A percentile compares a stretch with the other conserved stretches of the same genome.
phyloP scores from a whole-genome alignment of 345 rosid genomes.

The Hirschfeldia incana region DNA sequence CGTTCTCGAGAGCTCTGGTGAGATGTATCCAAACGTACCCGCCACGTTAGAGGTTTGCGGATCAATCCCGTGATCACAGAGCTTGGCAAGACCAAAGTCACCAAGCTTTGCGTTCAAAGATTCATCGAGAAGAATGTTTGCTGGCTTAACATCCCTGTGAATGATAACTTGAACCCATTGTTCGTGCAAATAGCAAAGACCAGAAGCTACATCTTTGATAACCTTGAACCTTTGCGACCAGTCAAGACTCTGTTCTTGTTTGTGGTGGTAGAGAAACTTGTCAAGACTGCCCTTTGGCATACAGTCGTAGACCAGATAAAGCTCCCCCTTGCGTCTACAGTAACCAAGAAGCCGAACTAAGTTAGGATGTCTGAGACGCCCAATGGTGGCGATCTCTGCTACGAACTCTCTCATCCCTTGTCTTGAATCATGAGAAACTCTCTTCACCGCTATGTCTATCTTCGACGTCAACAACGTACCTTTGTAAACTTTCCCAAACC shows the following conservation, averaged over 20 bases:
- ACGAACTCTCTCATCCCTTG: slow-evolving; percentile 55
- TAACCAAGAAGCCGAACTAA: slow-evolving; percentile 50
- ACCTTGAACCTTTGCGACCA: slow-evolving; percentile 47
- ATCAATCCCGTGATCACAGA: slow-evolving; percentile 44
- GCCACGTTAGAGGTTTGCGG: slow-evolving; percentile 46
- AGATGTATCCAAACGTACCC: slow-evolving; percentile 53
- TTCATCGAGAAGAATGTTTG: slow-evolving; percentile 46
- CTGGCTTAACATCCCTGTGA: slow-evolving; percentile 49
- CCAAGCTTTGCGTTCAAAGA: slow-evolving; percentile 45
- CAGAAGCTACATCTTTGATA: slow-evolving; percentile 44
- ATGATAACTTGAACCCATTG: slow-evolving; percentile 50
- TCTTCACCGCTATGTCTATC: slow-evolving; percentile 47
- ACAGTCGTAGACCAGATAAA: slow-evolving; percentile 46
- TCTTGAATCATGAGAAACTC: slow-evolving; percentile 44
- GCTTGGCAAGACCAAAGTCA: slow-evolving; percentile 54
- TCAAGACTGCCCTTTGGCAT: slow-evolving; percentile 51
- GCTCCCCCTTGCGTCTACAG: slow-evolving; percentile 42
- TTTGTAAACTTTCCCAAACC: slow-evolving; percentile 53
- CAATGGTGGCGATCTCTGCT: slow-evolving; percentile 46
- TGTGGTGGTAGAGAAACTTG: slow-evolving; percentile 33
- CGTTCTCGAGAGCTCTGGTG: slow-evolving; percentile 41
- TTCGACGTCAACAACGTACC: slow-evolving; percentile 40
- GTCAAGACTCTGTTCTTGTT: slow-evolving; percentile 26
- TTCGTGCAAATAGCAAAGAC: slow-evolving; percentile 48
- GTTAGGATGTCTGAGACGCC: slow-evolving; percentile 47